Percentiles rank a stretch among this genome's conserved stretches.
Conservation (phyloP, 2,329 filamentous ascomycete species). For the Fusarium ramigenum region DNA sequence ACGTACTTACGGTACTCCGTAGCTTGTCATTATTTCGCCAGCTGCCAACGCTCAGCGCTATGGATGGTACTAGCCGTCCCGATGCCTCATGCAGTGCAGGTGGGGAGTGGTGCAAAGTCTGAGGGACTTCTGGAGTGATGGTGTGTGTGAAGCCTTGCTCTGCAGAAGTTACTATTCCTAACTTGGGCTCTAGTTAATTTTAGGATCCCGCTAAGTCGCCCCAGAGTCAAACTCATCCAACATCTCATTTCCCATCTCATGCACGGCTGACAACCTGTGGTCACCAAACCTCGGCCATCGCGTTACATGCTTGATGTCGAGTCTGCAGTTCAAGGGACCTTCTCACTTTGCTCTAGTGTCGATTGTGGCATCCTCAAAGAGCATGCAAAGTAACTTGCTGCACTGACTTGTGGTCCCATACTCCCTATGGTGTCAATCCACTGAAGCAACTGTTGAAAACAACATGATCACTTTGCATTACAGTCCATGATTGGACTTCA, state of each 20-base stretch:
- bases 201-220: constrained; percentile 25
- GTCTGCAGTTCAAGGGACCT: constrained; percentile 18
- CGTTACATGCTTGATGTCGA: constrained; percentile 29
- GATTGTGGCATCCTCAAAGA: not conserved
- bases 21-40: constrained; percentile 11
- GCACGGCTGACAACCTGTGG: constrained; percentile 36
- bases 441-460: constrained; percentile 4
- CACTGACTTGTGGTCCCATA: constrained; percentile 4
- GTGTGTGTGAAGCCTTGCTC: constrained; percentile 23
- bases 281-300: constrained; percentile 38
- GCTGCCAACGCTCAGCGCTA: constrained; percentile 29
- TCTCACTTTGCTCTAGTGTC: constrained; percentile 34
- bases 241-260: constrained; percentile 41
- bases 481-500: constrained; percentile 11
- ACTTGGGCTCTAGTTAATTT: constrained; percentile 24
- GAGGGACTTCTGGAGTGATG: constrained; percentile 39
- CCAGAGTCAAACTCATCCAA: constrained; percentile 28
- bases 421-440: not conserved
- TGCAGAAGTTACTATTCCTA: constrained; percentile 16
- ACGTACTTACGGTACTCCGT: not conserved
- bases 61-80: constrained; percentile 34
- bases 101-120: constrained; percentile 25
- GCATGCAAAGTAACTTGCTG: not conserved
- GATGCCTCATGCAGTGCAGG: constrained; percentile 24
- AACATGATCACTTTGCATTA: not conserved